Evolutionary conservation across 2,329 filamentous ascomycete genomes (phyloP), one percentile per base, ranked within the genome.

Genomic region (Colletotrichum horii): DNA sequence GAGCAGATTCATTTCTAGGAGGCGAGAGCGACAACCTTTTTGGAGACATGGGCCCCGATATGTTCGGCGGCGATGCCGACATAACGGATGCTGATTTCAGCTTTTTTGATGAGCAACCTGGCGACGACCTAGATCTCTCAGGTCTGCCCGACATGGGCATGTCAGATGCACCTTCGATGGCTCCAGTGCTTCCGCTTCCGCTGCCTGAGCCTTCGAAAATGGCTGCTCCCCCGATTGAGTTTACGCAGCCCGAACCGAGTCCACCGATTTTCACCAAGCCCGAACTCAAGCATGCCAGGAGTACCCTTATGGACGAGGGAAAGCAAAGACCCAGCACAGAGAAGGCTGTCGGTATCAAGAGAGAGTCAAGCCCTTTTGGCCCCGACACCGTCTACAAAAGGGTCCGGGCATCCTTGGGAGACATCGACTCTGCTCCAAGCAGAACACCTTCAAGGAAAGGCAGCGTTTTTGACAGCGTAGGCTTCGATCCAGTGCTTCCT

Each of bases 51-150:
- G 92, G 92, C 15, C 91, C 90, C 11, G 93, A 95, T 78, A 90
- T 93, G 78, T 95, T 95, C 83, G 92, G 89, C 83, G 92, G 89
- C n/a, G 91, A 92, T n/a, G 90, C 91, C 77, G 91, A 92, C 78
- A 89, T 96, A n/a, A 96, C 93, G 2, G 95, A 97, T 79, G 94
- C 92, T 8, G 95, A 97, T 80, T 96, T 96, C 82, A 95, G 91
- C 81, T 96, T 96, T 83, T 96, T 96, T 79, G 94, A 96, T 79
- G 92, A 94, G 76, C 85, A 89, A 30, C 87, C 89, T 4, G 86
- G 82, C 4, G 84, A 83, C 14, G 85, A 85, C 56, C 74, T 88
- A 55, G 84, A 85, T 38, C 77, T 84, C 4, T 78, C 84, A 14
- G 82, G 79, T 30, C 70, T 85, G 38, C 77, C 83, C 14, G 81